These are phyloP conservation scores for Cytospora piceae DNA, from an alignment of 2,329 filamentous ascomycete genomes.

Conservation along the genomic window DNA sequence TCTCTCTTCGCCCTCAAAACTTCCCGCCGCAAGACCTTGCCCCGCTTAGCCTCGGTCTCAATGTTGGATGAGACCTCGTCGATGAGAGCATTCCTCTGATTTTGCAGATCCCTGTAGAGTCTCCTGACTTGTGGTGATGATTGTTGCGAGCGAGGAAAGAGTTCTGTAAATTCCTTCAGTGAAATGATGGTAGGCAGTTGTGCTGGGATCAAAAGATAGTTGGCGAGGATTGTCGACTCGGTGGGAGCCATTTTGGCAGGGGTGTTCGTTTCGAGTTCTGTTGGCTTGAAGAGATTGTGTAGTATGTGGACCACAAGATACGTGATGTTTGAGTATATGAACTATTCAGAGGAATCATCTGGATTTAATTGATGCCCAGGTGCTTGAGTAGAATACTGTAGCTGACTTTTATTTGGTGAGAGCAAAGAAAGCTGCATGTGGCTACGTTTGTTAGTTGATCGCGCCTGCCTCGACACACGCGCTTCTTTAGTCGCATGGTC, in stretches of 20 bases:
- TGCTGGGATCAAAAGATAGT: slow-evolving; percentile 78
- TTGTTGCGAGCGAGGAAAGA: slow-evolving; percentile 73
- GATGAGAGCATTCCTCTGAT: slow-evolving; percentile 69
- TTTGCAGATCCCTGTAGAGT: slow-evolving; percentile 80
- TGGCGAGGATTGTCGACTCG: slow-evolving; percentile 74
- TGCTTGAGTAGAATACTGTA: not conserved
- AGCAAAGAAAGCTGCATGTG: slow-evolving; percentile 4
- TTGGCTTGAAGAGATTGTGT: not conserved
- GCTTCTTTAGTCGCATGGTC: slow-evolving; percentile 27
- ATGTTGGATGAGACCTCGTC: slow-evolving; percentile 70
- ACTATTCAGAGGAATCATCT: not conserved
- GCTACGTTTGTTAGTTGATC: slow-evolving; percentile 2
- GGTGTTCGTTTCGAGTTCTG: not conserved
- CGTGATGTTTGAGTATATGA: not conserved
- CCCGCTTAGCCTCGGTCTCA: slow-evolving; percentile 64
- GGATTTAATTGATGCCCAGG: not conserved
- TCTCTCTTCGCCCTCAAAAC: slow-evolving; percentile 58
- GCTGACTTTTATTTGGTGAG: not conserved
- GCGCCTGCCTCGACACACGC: slow-evolving; percentile 26
- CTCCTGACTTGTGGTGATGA: slow-evolving; percentile 68
- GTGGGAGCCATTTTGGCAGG: slow-evolving; percentile 65
- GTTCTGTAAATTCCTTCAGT: slow-evolving; percentile 72
- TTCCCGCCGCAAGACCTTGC: slow-evolving; percentile 60
- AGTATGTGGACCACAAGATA: not conserved
- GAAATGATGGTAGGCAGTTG: slow-evolving; percentile 74